A percentile compares a stretch with the other conserved stretches of the same genome.
Evolutionary conservation across 345 rosid species (phyloP).

Genomic region (Orychophragmus violaceus): DNA sequence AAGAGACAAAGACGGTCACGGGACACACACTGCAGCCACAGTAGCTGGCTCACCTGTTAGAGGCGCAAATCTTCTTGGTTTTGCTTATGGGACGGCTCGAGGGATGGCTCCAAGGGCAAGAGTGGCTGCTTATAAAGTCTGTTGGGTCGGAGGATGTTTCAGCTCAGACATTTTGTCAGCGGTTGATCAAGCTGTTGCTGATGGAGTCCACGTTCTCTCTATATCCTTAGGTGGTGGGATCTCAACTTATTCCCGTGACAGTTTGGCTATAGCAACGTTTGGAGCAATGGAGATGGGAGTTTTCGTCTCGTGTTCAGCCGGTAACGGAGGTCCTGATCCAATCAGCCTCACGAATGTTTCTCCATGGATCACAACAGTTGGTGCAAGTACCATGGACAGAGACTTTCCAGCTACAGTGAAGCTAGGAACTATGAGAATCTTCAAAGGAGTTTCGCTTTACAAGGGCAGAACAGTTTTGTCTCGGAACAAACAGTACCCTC

Average conservation of each 20-base stretch:
- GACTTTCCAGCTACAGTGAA: conserved; percentile 57
- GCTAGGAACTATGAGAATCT: conserved; percentile 39
- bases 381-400: conserved; percentile 76
- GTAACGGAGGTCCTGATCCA: conserved; percentile 69
- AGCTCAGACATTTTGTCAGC: conserved; percentile 74
- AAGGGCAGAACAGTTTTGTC: conserved; percentile 40
- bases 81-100: conserved; percentile 66
- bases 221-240: conserved; percentile 79
- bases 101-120: conserved; percentile 83
- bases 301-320: conserved; percentile 66
- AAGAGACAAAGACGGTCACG: conserved; percentile 73
- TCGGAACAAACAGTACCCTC: conserved; percentile 40
- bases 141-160: conserved; percentile 68
- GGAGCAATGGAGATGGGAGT: conserved; percentile 92
- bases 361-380: conserved; percentile 83
- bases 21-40: conserved; percentile 78
- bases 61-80: conserved; percentile 59
- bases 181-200: conserved; percentile 64
- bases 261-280: conserved; percentile 63
- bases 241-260: conserved; percentile 47
- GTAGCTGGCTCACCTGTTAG: conserved; percentile 62
- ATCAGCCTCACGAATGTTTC: conserved; percentile 62
- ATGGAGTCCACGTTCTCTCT: conserved; percentile 69
- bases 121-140: conserved; percentile 70
- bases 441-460: conserved; percentile 60